phyloP scores from a whole-genome alignment of 805 yeast genomes.

The Wickerhamiella domercqiae region DNA sequence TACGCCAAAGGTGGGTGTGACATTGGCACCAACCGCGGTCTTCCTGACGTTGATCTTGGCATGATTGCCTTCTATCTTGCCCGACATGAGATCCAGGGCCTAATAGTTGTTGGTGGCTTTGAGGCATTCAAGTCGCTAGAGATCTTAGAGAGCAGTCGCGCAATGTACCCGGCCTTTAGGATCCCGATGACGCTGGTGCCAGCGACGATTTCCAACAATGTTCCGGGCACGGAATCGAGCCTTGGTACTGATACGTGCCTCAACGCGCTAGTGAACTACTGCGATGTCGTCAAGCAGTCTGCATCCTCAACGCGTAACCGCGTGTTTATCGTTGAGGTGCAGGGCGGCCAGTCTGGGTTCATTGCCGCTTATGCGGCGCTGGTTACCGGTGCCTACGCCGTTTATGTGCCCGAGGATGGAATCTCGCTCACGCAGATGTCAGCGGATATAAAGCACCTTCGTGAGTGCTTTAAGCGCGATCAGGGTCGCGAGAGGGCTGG shows the following conservation, averaged over 20 bases:
- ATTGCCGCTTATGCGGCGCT: conserved; percentile 76
- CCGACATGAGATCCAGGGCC: conserved; percentile 73
- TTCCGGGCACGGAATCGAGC: conserved; percentile 97
- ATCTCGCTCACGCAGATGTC: conserved; percentile 52
- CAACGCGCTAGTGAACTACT: conserved; percentile 77
- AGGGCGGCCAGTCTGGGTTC: conserved; percentile 94
- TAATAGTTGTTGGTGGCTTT: conserved; percentile 87
- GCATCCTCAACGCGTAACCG: conserved; percentile 91
- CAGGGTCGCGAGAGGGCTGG: conserved; percentile 73
- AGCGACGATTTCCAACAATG: conserved; percentile 92
- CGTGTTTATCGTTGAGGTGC: conserved; percentile 92
- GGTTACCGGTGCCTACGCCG: conserved; percentile 81
- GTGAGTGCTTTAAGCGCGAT: conserved; percentile 54
- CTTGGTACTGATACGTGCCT: conserved; percentile 92
- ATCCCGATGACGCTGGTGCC: conserved; percentile 91
- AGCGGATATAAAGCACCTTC: conserved; percentile 58
- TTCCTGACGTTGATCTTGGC: conserved; percentile 76
- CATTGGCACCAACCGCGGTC: conserved; percentile 84
- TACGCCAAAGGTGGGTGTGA: conserved; percentile 86
- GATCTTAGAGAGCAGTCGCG: conserved; percentile 64
- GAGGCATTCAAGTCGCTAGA: conserved; percentile 85
- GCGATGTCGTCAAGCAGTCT: conserved; percentile 87
- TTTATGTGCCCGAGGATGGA: conserved; percentile 80
- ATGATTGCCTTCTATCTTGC: conserved; percentile 87
- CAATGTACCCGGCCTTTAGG: conserved; percentile 73